Evolutionary conservation across 768 basidiomycete genomes (phyloP), one percentile per base, ranked within the genome.

Genomic region (Amanita fuliginea): DNA sequence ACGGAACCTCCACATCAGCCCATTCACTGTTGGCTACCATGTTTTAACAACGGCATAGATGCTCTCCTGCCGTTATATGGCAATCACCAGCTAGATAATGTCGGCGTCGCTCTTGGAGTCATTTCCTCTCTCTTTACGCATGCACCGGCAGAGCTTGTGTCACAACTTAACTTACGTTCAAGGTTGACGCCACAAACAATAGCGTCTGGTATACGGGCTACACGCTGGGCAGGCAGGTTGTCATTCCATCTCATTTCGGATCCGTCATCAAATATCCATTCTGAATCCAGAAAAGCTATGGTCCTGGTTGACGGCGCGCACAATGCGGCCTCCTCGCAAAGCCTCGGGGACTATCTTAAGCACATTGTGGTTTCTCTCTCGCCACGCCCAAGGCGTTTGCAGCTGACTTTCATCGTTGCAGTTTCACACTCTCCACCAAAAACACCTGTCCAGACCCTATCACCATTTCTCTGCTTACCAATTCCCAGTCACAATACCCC

Each of bases 291-390:
- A 49, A 35, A 47, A 28, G 53, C 65, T 9, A 54, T 75, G 6
- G 64, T 94, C 10, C 74, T 98, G 9, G 85, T 83, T 4, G 96
- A 99, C 59, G 96, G 96, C 3, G 95, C 96, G 0, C 96, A 98
- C 63, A 99, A 98, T 60, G 67, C 81, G 6, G 82, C 88, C 5
- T 91, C 91, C 0, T 75, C 91, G 0, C 55, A 63, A 24, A 76
- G 77, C 0, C 76, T 97, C 9, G 74, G 80, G 6, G 60, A 69
- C 2, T 97, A 90, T 61, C 66, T 94, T 50, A 48, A 64, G 66
- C 41, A 70, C 66, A 54, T 65, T 57, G 40, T 64, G 51, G 47
- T 60, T 11, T 47, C 55, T 11, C 37, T 46, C 26, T 40, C 53
- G 21, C 47, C 28, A 18, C 47, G 42, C n/a, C 49, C 62, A 21